Percentiles rank a stretch among this genome's conserved stretches.
Conservation (phyloP, 2,329 filamentous ascomycete species). For the Colletotrichum sojae region DNA sequence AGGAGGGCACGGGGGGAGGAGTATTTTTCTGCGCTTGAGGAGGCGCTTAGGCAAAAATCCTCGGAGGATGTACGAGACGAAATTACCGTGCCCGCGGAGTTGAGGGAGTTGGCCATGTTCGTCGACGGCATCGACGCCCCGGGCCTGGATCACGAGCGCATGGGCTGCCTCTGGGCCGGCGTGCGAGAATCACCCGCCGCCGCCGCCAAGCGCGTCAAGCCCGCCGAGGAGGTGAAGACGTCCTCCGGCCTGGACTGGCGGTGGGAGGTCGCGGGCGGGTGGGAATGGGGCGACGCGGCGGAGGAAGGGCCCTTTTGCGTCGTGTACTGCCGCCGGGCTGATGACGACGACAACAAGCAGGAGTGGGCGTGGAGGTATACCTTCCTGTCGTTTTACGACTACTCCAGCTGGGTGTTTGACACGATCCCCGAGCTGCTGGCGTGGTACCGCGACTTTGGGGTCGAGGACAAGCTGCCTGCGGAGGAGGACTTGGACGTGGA, state of each 20-base stretch:
- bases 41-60: constrained; percentile 2
- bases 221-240: not conserved
- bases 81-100: not conserved
- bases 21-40: not conserved
- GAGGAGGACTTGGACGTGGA: constrained; percentile 4
- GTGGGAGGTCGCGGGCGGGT: constrained; percentile 20
- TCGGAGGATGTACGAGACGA: constrained; percentile 7
- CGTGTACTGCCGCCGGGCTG: constrained; percentile 7
- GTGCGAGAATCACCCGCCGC: not conserved
- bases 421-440: constrained; percentile 2
- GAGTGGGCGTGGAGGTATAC: constrained; percentile 5
- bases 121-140: constrained; percentile 2
- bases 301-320: constrained; percentile 11
- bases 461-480: not conserved
- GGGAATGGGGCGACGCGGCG: not conserved
- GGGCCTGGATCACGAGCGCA: not conserved
- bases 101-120: not conserved
- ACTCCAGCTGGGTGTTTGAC: constrained; percentile 6
- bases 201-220: not conserved
- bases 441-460: constrained; percentile 5
- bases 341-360: not conserved
- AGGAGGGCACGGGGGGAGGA: not conserved
- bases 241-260: not conserved
- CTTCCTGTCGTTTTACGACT: not conserved
- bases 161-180: not conserved